These are phyloP conservation scores for Ceratobasidium papillatum DNA, from an alignment of 1,284 basidiomycete genomes.

Conservation along the genomic window DNA sequence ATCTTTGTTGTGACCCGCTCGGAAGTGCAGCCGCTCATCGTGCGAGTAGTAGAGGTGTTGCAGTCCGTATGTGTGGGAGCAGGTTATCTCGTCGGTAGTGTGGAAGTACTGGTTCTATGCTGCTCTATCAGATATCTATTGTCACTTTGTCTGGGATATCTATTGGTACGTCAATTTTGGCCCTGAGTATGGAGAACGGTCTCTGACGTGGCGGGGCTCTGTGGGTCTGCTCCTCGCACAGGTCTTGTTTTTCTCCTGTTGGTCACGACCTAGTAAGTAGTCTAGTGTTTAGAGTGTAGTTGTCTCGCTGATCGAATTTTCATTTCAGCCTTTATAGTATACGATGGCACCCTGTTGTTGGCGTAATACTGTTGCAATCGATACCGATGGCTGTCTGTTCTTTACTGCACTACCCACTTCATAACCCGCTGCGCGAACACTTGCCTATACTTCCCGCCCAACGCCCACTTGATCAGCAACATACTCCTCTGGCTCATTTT, in stretches of 20 bases:
- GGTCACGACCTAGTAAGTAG: slow-evolving; percentile 14
- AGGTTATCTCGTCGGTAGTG: slow-evolving; percentile 2
- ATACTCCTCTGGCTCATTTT: slow-evolving; percentile 25
- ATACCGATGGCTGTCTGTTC: slow-evolving; percentile 4
- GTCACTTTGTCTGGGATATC: slow-evolving; percentile 29
- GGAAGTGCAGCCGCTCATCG: not conserved
- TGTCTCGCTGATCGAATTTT: not conserved
- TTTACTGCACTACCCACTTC: slow-evolving; percentile 21
- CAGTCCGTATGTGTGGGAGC: slow-evolving; percentile 14
- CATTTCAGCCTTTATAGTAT: slow-evolving; percentile 12
- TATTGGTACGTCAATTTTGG: not conserved
- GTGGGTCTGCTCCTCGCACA: not conserved
- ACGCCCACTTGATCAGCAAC: slow-evolving; percentile 27
- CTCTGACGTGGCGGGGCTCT: slow-evolving; percentile 10
- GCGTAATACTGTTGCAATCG: slow-evolving; percentile 23
- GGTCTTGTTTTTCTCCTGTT: slow-evolving; percentile 5
- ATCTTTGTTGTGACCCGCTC: not conserved
- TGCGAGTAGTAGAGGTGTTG: not conserved
- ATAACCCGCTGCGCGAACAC: slow-evolving; percentile 13
- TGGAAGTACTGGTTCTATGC: slow-evolving; percentile 30
- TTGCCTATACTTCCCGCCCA: slow-evolving; percentile 19
- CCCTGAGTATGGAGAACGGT: not conserved
- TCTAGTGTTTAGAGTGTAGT: not conserved
- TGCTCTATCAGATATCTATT: slow-evolving; percentile 25
- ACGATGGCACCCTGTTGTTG: slow-evolving; percentile 29